Conservation (phyloP, 176 grass and related monocot genomes). For the Aechmea fasciata region DNA sequence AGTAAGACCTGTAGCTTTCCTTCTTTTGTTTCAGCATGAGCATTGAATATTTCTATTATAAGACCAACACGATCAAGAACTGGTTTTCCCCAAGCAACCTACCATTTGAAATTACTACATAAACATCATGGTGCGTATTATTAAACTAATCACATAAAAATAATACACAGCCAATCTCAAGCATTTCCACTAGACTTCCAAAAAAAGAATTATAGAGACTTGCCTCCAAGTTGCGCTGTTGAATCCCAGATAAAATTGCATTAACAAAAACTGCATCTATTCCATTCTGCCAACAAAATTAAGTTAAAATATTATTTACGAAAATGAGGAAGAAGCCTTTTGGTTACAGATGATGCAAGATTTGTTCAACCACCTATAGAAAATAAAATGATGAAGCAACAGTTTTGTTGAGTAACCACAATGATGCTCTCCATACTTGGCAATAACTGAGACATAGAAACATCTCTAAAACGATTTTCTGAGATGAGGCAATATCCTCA, state of each 20-base stretch:
- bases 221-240: slow-evolving; percentile 94
- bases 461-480: too few relatives aligned
- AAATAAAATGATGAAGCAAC: background rate
- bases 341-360: background rate
- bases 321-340: slow-evolving; percentile 1
- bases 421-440: too few relatives aligned
- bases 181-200: background rate
- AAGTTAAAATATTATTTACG: slow-evolving; percentile 9
- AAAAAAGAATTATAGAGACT: slow-evolving; percentile 16
- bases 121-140: slow-evolving; percentile 5
- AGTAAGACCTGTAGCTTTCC: slow-evolving; percentile 71
- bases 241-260: slow-evolving; percentile 78
- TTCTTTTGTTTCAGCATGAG: slow-evolving; percentile 95
- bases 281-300: slow-evolving; percentile 38
- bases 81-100: slow-evolving; percentile 67
- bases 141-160: background rate
- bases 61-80: slow-evolving; percentile 87
- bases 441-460: too few relatives aligned
- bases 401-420: too few relatives aligned
- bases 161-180: background rate
- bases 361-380: background rate
- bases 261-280: slow-evolving; percentile 94
- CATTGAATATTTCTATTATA: slow-evolving; percentile 99
- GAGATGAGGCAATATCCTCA: too few relatives aligned
- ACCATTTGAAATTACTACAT: slow-evolving; percentile 15